phyloP scores from a whole-genome alignment of 2,329 filamentous ascomycete genomes.

The Botrytis porri region DNA sequence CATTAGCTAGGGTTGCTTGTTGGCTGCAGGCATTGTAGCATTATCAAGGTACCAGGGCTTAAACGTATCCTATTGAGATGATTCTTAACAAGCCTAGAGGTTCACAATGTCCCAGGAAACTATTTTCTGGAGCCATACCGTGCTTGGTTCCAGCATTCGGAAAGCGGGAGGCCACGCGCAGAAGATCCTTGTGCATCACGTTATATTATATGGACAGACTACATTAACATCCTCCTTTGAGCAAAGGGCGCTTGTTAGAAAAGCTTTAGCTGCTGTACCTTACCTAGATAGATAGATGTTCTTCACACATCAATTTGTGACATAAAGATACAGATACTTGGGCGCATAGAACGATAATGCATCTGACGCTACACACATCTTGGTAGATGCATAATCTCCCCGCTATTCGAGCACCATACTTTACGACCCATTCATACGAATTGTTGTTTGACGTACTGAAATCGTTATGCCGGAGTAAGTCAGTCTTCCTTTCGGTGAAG shows the following conservation, averaged over 20 bases:
- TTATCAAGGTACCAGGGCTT: slow-evolving; percentile 22
- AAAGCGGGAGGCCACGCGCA: slow-evolving; percentile 32
- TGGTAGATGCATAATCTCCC: slow-evolving; percentile 16
- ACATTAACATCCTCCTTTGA: slow-evolving; percentile 9
- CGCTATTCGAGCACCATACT: neutral
- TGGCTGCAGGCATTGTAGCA: slow-evolving; percentile 25
- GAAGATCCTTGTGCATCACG: slow-evolving; percentile 30
- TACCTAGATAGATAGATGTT: slow-evolving; percentile 11
- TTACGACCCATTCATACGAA: neutral
- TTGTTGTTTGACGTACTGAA: neutral
- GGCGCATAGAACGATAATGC: slow-evolving; percentile 16
- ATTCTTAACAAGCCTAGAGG: slow-evolving; percentile 12
- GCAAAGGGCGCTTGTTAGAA: slow-evolving; percentile 14
- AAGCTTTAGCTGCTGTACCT: slow-evolving; percentile 10
- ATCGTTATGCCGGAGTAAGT: neutral
- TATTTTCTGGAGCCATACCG: slow-evolving; percentile 20
- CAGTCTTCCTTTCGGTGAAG: neutral
- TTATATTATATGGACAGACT: slow-evolving; percentile 26
- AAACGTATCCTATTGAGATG: slow-evolving; percentile 15
- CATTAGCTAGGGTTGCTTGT: slow-evolving; percentile 27
- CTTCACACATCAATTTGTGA: slow-evolving; percentile 6
- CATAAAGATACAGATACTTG: neutral
- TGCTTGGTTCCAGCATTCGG: slow-evolving; percentile 25
- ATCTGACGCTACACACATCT: slow-evolving; percentile 7
- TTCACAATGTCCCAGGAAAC: slow-evolving; percentile 24